Evolutionary conservation across 2,329 filamentous ascomycete species (phyloP), one percentile per base, ranked within the genome.

Genomic region (Parascedosporium putredinis): DNA sequence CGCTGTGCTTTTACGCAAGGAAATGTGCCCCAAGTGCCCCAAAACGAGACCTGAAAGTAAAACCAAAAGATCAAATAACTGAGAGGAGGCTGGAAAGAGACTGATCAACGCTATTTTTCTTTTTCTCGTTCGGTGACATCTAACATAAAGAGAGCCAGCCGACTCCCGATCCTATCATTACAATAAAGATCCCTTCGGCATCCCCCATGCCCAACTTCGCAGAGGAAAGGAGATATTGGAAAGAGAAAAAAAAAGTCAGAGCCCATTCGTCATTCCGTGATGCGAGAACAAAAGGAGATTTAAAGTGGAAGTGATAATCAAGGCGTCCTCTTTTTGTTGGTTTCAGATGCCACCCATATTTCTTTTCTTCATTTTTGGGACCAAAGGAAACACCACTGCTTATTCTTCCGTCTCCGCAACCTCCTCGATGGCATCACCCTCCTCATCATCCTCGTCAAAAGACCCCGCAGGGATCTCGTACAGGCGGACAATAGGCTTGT

Each of bases 401-500:
- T 50, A 45, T 47, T 56, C 63, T 52, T 61, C 60, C 38, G 73
- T 75, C 47, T 73, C 75, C 49, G 73, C 27, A 12, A 31, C 76
- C 57, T 73, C 74, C 40, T 70, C 71, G 31, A 70, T 71, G 29
- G 69, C 66, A 53, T 74, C 76, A 45, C 75, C 75, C 53, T 86
- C 85, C 48, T 94, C 88, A 3, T 79, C 85, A 29, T 91, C 87
- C 60, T 97, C 91, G 60, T 97, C 93, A 64, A 97, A 91, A 54
- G 88, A 93, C 60, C 84, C 81, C 47, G 79, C 70, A 2, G 93
- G 93, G 6, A 98, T 87, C 66, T 90, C 84, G 73, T 98, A 98
- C 62, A 98, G 72, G 55, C 93, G 83, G 56, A 98, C 81, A 55
- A 96, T 88, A 52, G 86, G 81, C 83, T 96, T 97, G 78, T 98